A percentile compares a stretch with the other conserved stretches of the same genome.
Conservation (phyloP, 495 filamentous ascomycete genomes). For the Oidiodendron maius region DNA sequence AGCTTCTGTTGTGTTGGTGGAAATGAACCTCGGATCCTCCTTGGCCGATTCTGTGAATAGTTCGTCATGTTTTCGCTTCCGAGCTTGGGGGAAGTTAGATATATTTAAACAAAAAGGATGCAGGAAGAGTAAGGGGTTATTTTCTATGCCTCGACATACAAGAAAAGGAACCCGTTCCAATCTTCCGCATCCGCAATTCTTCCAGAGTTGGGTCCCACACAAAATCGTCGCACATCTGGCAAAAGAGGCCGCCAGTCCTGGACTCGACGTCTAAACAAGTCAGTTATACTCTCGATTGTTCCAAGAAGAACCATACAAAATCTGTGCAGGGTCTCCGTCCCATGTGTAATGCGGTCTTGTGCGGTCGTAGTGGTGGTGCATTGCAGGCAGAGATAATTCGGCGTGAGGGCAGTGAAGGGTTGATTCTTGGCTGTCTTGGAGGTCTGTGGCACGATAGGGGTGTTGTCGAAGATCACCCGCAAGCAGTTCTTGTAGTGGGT, state of each 20-base stretch:
- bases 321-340: conserved; percentile 49
- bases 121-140: no score
- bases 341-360: conserved; percentile 51
- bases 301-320: conserved; percentile 47
- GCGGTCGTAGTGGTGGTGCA: conserved; percentile 54
- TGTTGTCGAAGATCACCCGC: conserved; percentile 43
- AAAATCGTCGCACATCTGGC: conserved; percentile 78
- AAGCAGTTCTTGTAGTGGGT: conserved; percentile 48
- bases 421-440: conserved; percentile 37
- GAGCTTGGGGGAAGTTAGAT: conserved; percentile 23
- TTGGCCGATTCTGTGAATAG: conserved; percentile 45
- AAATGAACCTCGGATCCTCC: conserved; percentile 55
- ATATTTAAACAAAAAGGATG: no score
- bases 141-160: conserved; percentile 18
- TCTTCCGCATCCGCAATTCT: conserved; percentile 55
- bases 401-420: conserved; percentile 42
- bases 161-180: conserved; percentile 46
- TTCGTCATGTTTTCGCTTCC: conserved; percentile 58
- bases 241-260: conserved; percentile 67
- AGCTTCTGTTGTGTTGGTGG: conserved; percentile 50
- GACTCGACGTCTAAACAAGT: conserved; percentile 70
- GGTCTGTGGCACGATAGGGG: conserved; percentile 42
- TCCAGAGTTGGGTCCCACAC: conserved; percentile 85
- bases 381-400: conserved; percentile 67
- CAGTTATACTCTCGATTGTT: conserved; percentile 2